Evolutionary conservation across 768 basidiomycete genomes (phyloP), one percentile per base, ranked within the genome.

Genomic region (Pulveroboletus sp.): DNA sequence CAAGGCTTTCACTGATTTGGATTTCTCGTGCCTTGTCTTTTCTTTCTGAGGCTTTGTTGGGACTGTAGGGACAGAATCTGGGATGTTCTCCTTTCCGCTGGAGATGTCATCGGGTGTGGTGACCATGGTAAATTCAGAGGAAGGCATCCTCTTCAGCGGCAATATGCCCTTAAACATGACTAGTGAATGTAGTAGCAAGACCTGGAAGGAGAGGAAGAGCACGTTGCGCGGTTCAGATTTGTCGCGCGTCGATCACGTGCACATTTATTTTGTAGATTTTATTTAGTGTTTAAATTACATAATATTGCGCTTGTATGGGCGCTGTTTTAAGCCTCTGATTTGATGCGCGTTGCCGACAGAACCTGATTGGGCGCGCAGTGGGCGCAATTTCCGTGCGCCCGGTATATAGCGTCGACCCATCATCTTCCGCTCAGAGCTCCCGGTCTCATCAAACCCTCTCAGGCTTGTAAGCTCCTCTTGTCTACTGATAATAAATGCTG

Each of bases 81-180:
- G 80, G 50, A 79, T 67, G 62, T 89, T 89, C 69, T 89, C 88
- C 66, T 89, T 89, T 57, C 78, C 81, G 47, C 73, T 76, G 50
- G 68, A 64, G 40, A 71, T 63, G 48, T 83, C 81, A 17, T 65
- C 71, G 13, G 82, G 68, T 21, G 35, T 59, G 0, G 83, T 87
- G 42, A 89, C 64, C 73, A 89, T 86, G 4, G 83, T 84, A 53
- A 89, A 89, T 32, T 89, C 87, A 3, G 79, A 68, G 24, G 82
- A 80, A 24, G 82, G 72, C 45, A 82, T 63, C 60, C 88, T 76
- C 68, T 84, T 82, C 9, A 82, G 77, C 2, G 85, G 83, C 32
- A 90, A 72, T 47, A 91, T 88, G 59, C 80, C 78, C 71, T 88
- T 89, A 75, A 91, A 90, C 89, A 91, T 91, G 53, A 14, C 32